Evolutionary conservation across 75 land plant genomes (phyloP), one percentile per base, ranked within the genome.

Genomic region (Selaginella tamariscina): DNA sequence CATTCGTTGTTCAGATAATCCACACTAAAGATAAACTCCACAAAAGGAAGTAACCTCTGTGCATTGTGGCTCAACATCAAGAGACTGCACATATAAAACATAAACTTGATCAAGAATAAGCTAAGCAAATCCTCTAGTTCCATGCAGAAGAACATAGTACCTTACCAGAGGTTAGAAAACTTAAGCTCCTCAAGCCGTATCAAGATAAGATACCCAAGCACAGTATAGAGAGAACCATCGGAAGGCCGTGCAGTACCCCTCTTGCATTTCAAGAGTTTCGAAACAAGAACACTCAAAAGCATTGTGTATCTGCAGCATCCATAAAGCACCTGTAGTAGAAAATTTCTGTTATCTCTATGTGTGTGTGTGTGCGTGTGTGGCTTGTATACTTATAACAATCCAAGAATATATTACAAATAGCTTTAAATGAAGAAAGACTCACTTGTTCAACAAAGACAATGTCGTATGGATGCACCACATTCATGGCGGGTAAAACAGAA

Each of bases 391-490:
- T n/a, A n/a, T n/a, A n/a, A n/a, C n/a, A n/a, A n/a, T n/a, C n/a
- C n/a, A n/a, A n/a, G n/a, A 15, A 39, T 5, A 15, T 39, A 5
- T 5, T 5, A 39, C 9, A 59, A 59, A 59, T 59, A 2, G 20
- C 2, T 59, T 59, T 59, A 22, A 9, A 2, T 22, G 21, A 26
- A 26, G 22, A 22, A 56, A 13, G 21, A 44, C 27, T 29, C 32
- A 62, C 72, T 65, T 70, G 72, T 62, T 70, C 57, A 11, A 70
- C 44, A 2, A 62, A 59, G 18, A 59, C 24, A 54, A 70, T 59
- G 32, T 70, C 72, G 32, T 70, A 70, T 0, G 31, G 72, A 62
- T 70, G 72, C 27, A 70, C 72, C 1, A 70, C 66, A 32, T 70
- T 70, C 54, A 56, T 22, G 24, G 33, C 63, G 24, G 72, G 64